Evolutionary conservation across 1,284 basidiomycete genomes (phyloP), one percentile per base, ranked within the genome.

Genomic region (Ganoderma multipileum): DNA sequence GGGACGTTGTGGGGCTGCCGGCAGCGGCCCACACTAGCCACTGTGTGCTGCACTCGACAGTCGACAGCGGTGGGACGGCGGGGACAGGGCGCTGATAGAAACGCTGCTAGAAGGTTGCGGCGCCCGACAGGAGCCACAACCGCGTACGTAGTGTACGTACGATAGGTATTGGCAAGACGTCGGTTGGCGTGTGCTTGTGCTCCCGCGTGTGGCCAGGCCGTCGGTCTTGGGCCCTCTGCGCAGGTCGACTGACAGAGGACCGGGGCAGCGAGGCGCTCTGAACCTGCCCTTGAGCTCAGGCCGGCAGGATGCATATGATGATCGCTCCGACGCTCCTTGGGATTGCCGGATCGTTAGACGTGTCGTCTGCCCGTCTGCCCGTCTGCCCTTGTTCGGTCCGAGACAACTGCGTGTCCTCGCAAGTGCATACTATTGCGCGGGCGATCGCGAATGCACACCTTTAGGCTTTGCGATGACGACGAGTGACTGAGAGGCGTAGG

Each of bases 41-140:
- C 26, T 54, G 52, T 54, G 23, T 54, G 52, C 28, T 54, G 52
- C 28, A 26, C 18, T 52, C 9, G 50, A 18, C 18, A 44, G 14
- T 55, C 26, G 28, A 33, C 52, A 38, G 20, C 18, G 33, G 33
- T 33, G 20, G 30, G 55, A 33, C 55, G 55, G 55, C 33, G 55
- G 33, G 33, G 52, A 16, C 28, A 58, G 55, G 20, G 55, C 55
- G 55, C 30, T 58, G 55, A 58, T 58, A 58, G 55, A 47, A 47
- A 3, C 33, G 33, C 44, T 39, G 12, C 38, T 14, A 3, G 38
- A 58, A 23, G 33, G 28, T 20, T 36, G 55, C 55, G 33, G 55
- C 33, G 33, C 20, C 12, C 55, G 55, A 58, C 55, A 58, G 55
- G 55, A 38, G 55, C 28, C 55, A 58, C 33, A 30, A 28, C 33